phyloP scores from a whole-genome alignment of 768 basidiomycete genomes.

The Gymnopilus junonius region DNA sequence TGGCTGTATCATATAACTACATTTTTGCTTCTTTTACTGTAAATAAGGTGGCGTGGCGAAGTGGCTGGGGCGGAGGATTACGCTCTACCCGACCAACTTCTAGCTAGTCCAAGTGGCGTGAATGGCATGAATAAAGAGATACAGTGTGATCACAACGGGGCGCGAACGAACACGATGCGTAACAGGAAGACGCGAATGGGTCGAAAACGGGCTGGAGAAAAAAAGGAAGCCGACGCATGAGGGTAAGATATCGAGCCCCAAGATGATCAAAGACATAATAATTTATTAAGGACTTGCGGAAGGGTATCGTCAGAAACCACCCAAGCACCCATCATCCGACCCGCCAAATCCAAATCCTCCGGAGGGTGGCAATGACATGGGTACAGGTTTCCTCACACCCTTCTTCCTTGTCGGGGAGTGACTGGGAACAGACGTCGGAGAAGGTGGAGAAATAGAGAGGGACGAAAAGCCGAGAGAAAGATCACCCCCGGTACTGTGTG shows the following conservation, averaged over 20 bases:
- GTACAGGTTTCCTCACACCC: constrained; percentile 18
- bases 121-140: neutral
- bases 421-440: constrained; percentile 1
- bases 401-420: constrained; percentile 16
- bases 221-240: neutral
- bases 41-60: neutral
- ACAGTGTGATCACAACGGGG: neutral
- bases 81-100: neutral
- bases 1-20: constrained; percentile 7
- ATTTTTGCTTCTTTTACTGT: constrained; percentile 6
- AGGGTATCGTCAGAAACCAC: constrained; percentile 38
- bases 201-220: neutral
- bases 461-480: constrained; percentile 15
- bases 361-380: constrained; percentile 14
- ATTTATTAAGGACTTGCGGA: neutral
- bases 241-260: neutral
- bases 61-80: neutral
- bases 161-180: neutral
- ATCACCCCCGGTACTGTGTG: constrained; percentile 21
- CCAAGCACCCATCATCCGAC: constrained; percentile 45
- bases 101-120: neutral
- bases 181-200: neutral
- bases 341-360: constrained; percentile 23
- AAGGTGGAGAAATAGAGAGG: constrained; percentile 14
- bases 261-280: neutral